These are phyloP conservation scores for Aspergillus terreus DNA, from an alignment of 2,329 filamentous ascomycete genomes.

Conservation along the genomic window DNA sequence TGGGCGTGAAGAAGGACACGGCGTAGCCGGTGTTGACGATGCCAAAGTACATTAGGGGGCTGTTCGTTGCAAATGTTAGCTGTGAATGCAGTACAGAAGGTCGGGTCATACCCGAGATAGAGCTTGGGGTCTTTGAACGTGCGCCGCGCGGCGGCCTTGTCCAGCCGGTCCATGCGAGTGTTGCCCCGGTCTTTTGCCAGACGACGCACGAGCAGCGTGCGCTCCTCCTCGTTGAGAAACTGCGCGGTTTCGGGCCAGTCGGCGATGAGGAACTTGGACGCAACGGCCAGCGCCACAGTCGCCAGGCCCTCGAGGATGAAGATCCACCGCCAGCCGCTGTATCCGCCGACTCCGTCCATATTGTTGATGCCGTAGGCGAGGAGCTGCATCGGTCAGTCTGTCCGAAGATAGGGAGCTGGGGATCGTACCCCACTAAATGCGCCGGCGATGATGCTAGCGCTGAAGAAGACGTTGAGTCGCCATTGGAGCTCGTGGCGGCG, in stretches of 20 bases:
- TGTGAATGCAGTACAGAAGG: no score
- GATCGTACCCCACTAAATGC: slow-evolving; percentile 35
- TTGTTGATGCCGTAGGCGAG: slow-evolving; percentile 42
- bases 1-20: slow-evolving; percentile 42
- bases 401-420: neutral
- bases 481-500: slow-evolving; percentile 39
- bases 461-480: slow-evolving; percentile 34
- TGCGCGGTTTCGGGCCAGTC: slow-evolving; percentile 44
- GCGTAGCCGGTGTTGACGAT: slow-evolving; percentile 50
- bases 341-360: slow-evolving; percentile 40
- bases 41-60: slow-evolving; percentile 61
- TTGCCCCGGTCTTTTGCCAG: slow-evolving; percentile 42
- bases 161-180: slow-evolving; percentile 51
- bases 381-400: slow-evolving; percentile 17
- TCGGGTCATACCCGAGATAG: slow-evolving; percentile 32
- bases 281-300: slow-evolving; percentile 46
- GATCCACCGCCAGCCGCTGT: slow-evolving; percentile 45
- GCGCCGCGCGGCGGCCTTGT: slow-evolving; percentile 45
- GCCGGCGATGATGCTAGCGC: slow-evolving; percentile 36
- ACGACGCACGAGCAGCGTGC: slow-evolving; percentile 40
- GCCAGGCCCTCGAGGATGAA: slow-evolving; percentile 49
- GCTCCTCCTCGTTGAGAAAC: slow-evolving; percentile 48
- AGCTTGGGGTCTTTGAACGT: slow-evolving; percentile 42
- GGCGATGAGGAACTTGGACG: slow-evolving; percentile 49
- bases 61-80: slow-evolving; percentile 20